Evolutionary conservation across 352 stramenopile genomes (phyloP), one percentile per base, ranked within the genome.

Genomic region (Pythium aristosporum): DNA sequence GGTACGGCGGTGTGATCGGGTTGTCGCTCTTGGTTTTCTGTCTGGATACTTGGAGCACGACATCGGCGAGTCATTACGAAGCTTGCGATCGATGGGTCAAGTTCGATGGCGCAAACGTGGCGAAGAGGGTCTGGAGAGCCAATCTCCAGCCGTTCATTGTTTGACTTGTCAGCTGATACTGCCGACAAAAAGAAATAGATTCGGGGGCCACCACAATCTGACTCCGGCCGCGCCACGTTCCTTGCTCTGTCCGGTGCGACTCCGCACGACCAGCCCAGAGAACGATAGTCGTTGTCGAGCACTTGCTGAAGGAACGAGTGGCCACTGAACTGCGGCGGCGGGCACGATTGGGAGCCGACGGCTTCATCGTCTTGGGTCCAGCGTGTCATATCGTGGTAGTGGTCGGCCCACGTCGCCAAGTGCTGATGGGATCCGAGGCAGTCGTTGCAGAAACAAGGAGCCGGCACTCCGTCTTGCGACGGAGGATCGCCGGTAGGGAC

Each of bases 321-420:
- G 23, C 21, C 23, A 20, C 36, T 25, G 10, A 69, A 16, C 5
- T 44, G 30, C 16, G 32, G 34, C 5, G 15, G 9, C 32, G 1
- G 10, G 12, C 28, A 18, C 30, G 49, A 20, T 18, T 21, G 25
- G 9, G 18, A 16, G 15, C 18, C 2, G n/a, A 16, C 18, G 16
- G 36, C 20, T 0, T 32, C 18, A 15, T 57, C 47, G 25, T 43
- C 16, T 25, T 20, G 37, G 3, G 54, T 36, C 80, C 78, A 87
- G 20, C 72, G 73, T 18, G 59, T 69, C 16, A 89, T 70, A 59
- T 88, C 78, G 11, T 72, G 63, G 21, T 82, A 87, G 68, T 88
- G 80, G 16, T 80, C 65, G 20, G 73, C 67, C 80, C 78, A 89
- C 10, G 78, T 84, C 9, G 76, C 57, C 0, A 85, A 52, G 37